Conservation (phyloP, 108 stramenopile species). For the Nitzschia putrida region DNA sequence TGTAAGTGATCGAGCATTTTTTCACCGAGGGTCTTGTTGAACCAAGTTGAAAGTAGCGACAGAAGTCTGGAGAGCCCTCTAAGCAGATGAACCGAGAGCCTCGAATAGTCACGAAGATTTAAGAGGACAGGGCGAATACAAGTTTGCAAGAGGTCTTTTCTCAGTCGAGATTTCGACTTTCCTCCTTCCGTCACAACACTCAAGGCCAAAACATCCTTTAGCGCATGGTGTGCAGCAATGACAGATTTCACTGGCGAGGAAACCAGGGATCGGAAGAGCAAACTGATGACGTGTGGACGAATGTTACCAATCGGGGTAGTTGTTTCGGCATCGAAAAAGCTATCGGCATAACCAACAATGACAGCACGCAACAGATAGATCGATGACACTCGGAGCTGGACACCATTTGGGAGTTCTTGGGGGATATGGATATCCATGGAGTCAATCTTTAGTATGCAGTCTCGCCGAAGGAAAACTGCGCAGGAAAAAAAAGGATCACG, state of each 20-base stretch:
- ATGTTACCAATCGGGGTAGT: conserved; percentile 76
- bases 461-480: conserved; percentile 60
- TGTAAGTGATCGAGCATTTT: conserved; percentile 83
- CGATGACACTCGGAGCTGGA: conserved; percentile 76
- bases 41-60: conserved; percentile 78
- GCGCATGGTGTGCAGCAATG: conserved; percentile 61
- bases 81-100: conserved; percentile 65
- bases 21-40: conserved; percentile 83
- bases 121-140: conserved; percentile 82
- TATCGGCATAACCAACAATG: conserved; percentile 59
- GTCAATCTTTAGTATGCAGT: conserved; percentile 48
- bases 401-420: conserved; percentile 64
- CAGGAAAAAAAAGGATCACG: conserved; percentile 36
- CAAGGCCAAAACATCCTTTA: conserved; percentile 64
- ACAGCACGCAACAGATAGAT: conserved; percentile 67
- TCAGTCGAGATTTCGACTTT: conserved; percentile 59
- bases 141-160: conserved; percentile 83
- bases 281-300: conserved; percentile 76
- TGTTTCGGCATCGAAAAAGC: conserved; percentile 74
- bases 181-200: conserved; percentile 45
- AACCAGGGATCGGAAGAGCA: conserved; percentile 82
- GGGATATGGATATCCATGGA: conserved; percentile 47
- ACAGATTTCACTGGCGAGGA: conserved; percentile 60
- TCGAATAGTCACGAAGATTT: conserved; percentile 77
- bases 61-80: conserved; percentile 72